Evolutionary conservation across 306 rosid genomes (phyloP).

Genomic region (Dalbergia oliveri): DNA sequence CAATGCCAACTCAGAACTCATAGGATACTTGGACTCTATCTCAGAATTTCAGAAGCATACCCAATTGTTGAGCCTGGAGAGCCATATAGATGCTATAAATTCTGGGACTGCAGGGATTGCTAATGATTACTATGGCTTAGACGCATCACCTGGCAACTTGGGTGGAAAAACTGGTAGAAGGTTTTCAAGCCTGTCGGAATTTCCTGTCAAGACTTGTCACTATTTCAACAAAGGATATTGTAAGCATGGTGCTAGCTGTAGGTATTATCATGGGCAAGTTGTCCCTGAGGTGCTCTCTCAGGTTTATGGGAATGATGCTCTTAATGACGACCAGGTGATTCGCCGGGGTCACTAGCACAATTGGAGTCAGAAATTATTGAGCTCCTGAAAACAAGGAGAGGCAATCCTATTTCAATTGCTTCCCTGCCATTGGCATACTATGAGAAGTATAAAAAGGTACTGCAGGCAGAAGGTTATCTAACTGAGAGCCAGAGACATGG

Average conservation of each 20-base stretch:
- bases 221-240: conserved; percentile 84
- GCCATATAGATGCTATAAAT: conserved; percentile 53
- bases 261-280: conserved; percentile 69
- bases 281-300: conserved; percentile 56
- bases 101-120: conserved; percentile 46
- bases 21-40: conserved; percentile 55
- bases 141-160: conserved; percentile 45
- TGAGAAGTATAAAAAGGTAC: conserved; percentile 73
- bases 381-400: conserved; percentile 69
- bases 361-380: conserved; percentile 81
- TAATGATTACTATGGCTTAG: conserved; percentile 55
- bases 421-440: conserved; percentile 80
- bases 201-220: conserved; percentile 70
- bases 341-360: conserved; percentile 68
- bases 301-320: conserved; percentile 54
- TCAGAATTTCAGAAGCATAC: conserved; percentile 61
- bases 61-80: conserved; percentile 57
- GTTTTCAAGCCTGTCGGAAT: conserved; percentile 51
- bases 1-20: conserved; percentile 46
- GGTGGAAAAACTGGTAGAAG: conserved; percentile 54
- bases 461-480: conserved; percentile 89
- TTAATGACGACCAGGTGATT: conserved; percentile 64
- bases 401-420: conserved; percentile 86
- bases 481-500: conserved; percentile 97
- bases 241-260: conserved; percentile 80